Evolutionary conservation across 1,139 yeast species (phyloP), one percentile per base, ranked within the genome.

Genomic region (Saccharomyces hybrid): DNA sequence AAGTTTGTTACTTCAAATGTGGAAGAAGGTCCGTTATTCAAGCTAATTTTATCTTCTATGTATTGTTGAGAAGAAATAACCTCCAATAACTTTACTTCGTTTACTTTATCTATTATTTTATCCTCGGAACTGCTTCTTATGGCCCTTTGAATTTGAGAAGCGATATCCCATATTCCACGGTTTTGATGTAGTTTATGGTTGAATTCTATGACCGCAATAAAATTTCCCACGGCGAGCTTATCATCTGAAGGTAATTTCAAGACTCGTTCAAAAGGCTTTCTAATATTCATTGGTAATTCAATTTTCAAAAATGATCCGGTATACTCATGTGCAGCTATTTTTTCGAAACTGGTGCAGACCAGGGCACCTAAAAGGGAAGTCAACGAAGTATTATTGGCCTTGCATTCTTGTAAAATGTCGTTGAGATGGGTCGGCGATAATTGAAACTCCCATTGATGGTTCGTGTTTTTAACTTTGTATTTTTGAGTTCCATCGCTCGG

Each of bases 1-100:
- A 67, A 46, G 54, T 68, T 68, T 2, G 70, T 63, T 7, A 68
- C 56, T 58, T 68, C 71, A 54, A 68, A 67, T 1, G 70, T 63
- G 6, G 61, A 56, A 16, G 54, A 54, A 2, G 70, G 69, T 11
- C 60, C 59, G 11, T 25, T 51, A 13, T 52, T 51, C n/a, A 50
- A 26, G 5, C 59, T 55, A n/a, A 63, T 13, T 50, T 61, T 64
- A 13, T 54, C 52, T 26, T 51, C 47, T 2, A 67, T 49, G 47
- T 58, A 65, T 5, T 60, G 52, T 11, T 56, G 49, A 13, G 59
- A 41, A 50, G 65, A 58, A 5, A 63, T 54, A 3, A 59, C 56
- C 31, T 67, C 70, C n/a, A 67, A 56, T 28, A 67, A 56, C 53
- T 61, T 67, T 13, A 57, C 58, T 30, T 55, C 52, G 27, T 63